phyloP scores from a whole-genome alignment of 2,329 filamentous ascomycete genomes.

The Sarocladiaceae sp. region DNA sequence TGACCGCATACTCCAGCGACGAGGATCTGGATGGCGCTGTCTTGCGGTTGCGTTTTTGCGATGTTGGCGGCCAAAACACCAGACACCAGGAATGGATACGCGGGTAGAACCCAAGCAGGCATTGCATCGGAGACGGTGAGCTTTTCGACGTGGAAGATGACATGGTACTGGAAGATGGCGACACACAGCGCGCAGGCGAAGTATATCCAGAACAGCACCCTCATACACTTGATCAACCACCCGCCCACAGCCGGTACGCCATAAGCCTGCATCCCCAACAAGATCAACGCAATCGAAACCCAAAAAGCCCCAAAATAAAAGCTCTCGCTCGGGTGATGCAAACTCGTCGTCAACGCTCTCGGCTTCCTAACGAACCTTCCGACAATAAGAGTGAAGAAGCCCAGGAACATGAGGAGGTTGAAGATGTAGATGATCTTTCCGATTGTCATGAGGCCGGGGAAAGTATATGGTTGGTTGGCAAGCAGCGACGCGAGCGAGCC shows the following conservation, averaged over 20 bases:
- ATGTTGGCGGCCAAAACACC: constrained; percentile 48
- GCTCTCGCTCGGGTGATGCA: constrained; percentile 61
- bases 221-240: constrained; percentile 44
- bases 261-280: constrained; percentile 61
- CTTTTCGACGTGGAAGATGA: constrained; percentile 27
- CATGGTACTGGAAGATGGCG: constrained; percentile 23
- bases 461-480: constrained; percentile 34
- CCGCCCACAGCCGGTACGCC: constrained; percentile 41
- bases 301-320: constrained; percentile 58
- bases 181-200: constrained; percentile 27
- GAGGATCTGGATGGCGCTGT: constrained; percentile 44
- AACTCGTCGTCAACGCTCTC: constrained; percentile 53
- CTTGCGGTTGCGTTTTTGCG: constrained; percentile 38
- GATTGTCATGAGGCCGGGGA: constrained; percentile 38
- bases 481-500: constrained; percentile 23
- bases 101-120: constrained; percentile 50
- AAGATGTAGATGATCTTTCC: constrained; percentile 42
- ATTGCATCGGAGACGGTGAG: constrained; percentile 46
- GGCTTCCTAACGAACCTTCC: constrained; percentile 56
- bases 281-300: constrained; percentile 58
- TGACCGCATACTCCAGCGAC: constrained; percentile 46
- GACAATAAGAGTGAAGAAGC: constrained; percentile 48
- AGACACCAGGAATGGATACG: constrained; percentile 50
- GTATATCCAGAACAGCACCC: constrained; percentile 46
- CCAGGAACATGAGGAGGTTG: constrained; percentile 43